Conservation (phyloP, 208 protist genomes). For the Leptomonas pyrrhocoris region DNA sequence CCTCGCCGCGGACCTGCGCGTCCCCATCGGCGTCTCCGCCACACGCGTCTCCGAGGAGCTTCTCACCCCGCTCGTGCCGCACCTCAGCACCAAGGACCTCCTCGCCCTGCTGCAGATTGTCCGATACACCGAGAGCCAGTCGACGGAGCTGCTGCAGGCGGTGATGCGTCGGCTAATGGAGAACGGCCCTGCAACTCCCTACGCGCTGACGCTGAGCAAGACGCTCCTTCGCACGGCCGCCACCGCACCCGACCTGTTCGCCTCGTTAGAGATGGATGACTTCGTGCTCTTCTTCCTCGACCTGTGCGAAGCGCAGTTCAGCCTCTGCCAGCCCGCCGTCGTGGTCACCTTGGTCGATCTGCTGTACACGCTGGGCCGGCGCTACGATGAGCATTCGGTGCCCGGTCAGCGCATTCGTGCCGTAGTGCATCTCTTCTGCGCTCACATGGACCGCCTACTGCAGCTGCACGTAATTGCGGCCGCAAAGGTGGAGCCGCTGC, state of each 20-base stretch:
- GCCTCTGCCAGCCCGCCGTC: conserved; percentile 42
- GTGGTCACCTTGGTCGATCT: conserved; percentile 45
- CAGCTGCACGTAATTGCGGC: conserved; percentile 35
- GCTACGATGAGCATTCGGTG: conserved; percentile 40
- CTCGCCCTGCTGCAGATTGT: conserved; percentile 46
- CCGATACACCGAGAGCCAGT: conserved; percentile 53
- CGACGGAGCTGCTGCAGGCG: conserved; percentile 38
- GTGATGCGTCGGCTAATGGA: conserved; percentile 36
- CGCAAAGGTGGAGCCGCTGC: conserved; percentile 36
- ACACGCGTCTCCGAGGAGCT: conserved; percentile 47
- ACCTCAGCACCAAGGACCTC: conserved; percentile 46
- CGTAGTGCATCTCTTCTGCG: conserved; percentile 49
- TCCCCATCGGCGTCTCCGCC: conserved; percentile 52
- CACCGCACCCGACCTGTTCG: conserved; percentile 39
- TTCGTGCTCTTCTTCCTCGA: conserved; percentile 51
- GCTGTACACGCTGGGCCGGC: conserved; percentile 61
- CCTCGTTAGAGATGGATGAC: conserved; percentile 31
- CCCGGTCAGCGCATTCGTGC: conserved; percentile 36
- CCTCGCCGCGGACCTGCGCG: conserved; percentile 63
- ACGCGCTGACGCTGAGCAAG: conserved; percentile 47
- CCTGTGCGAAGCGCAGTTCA: conserved; percentile 44
- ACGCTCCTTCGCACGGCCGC: conserved; percentile 43
- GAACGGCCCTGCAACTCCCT: conserved; percentile 40
- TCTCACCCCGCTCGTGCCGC: conserved; percentile 55
- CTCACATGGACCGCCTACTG: conserved; percentile 57